Conservation (phyloP, 2,329 filamentous ascomycete species). For the Sporothrix sp. region DNA sequence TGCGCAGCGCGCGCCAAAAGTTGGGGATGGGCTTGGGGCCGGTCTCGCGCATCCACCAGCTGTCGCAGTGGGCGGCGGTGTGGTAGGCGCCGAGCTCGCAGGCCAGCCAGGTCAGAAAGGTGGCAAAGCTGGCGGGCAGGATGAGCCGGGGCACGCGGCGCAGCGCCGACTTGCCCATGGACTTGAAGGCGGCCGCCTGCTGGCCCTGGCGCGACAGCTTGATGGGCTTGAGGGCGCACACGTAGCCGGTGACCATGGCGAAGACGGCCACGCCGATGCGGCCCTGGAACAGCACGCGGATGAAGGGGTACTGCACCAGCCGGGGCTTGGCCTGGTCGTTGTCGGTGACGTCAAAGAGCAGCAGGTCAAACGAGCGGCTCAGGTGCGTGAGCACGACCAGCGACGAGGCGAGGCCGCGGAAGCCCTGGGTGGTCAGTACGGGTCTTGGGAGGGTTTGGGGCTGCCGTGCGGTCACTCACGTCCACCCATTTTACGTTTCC, state of each 20-base stretch:
- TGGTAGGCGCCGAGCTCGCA: constrained; percentile 47
- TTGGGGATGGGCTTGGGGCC: constrained; percentile 32
- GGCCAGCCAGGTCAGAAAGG: constrained; percentile 42
- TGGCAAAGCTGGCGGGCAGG: constrained; percentile 46
- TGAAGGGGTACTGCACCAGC: constrained; percentile 47
- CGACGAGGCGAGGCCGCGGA: constrained; percentile 45
- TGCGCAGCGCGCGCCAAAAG: constrained; percentile 32
- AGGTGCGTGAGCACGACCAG: constrained; percentile 47
- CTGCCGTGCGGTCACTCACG: too few species aligned
- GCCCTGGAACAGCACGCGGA: constrained; percentile 50
- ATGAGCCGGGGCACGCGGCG: constrained; percentile 48
- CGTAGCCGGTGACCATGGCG: constrained; percentile 54
- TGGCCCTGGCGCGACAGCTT: constrained; percentile 44
- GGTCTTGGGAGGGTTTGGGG: too few species aligned
- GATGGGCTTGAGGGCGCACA: constrained; percentile 53
- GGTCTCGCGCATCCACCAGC: constrained; percentile 47
- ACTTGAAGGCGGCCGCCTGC: constrained; percentile 41
- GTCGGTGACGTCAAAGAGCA: constrained; percentile 25
- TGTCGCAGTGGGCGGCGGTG: constrained; percentile 46
- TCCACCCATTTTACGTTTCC: constrained; percentile 51
- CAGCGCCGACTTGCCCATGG: constrained; percentile 48
- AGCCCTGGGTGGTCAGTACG: constrained; percentile 32
- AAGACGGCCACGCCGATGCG: constrained; percentile 58
- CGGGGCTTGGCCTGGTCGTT: constrained; percentile 34
- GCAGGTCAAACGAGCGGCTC: constrained; percentile 36